phyloP scores from a whole-genome alignment of 2,329 filamentous ascomycete species.

The Cercospora nicotianae region DNA sequence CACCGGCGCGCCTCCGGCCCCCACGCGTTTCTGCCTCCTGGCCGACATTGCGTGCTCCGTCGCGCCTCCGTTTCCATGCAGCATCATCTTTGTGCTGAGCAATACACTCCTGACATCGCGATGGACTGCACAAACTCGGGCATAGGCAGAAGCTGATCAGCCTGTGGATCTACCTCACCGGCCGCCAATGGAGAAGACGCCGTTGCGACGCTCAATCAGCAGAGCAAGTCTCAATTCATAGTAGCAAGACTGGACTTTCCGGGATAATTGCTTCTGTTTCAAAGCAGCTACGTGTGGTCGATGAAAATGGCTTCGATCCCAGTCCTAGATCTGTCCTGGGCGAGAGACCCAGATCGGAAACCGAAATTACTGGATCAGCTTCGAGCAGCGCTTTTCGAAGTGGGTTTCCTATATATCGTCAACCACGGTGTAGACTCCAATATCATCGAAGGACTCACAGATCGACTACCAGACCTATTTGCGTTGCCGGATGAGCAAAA shows the following conservation, averaged over 20 bases:
- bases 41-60: conserved; percentile 3
- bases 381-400: conserved; percentile 50
- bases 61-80: not conserved
- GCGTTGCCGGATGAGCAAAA: conserved; percentile 44
- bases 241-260: not conserved
- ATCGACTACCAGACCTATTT: conserved; percentile 49
- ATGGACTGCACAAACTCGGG: not conserved
- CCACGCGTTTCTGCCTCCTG: not conserved
- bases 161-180: not conserved
- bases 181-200: not conserved
- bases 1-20: not conserved
- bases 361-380: conserved; percentile 46
- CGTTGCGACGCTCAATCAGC: not conserved
- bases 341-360: conserved; percentile 40
- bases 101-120: not conserved
- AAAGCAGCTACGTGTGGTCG: too few species aligned
- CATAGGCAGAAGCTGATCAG: not conserved
- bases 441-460: conserved; percentile 43
- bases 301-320: conserved; percentile 42
- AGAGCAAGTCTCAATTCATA: not conserved
- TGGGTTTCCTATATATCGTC: conserved; percentile 57
- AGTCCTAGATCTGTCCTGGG: conserved; percentile 51
- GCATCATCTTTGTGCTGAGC: not conserved
- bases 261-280: not conserved
- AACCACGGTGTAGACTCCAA: conserved; percentile 50